A percentile compares a stretch with the other conserved stretches of the same genome.
phyloP scores from a whole-genome alignment of 2,329 filamentous ascomycete species.

The Colletotrichum sp. region DNA sequence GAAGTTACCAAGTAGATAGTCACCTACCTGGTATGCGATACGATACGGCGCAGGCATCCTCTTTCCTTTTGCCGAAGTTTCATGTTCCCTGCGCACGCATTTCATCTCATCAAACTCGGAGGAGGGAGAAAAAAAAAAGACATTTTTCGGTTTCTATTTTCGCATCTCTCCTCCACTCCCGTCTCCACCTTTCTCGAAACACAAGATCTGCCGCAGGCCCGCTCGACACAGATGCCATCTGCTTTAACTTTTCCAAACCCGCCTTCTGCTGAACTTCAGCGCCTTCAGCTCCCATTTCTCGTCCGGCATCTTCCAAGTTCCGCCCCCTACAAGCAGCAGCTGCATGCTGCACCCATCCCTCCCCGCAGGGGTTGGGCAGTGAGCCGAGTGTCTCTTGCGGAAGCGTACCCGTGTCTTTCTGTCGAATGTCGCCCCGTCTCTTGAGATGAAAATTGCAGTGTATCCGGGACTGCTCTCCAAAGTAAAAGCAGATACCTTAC shows the following conservation, averaged over 20 bases:
- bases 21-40: not conserved
- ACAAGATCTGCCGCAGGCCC: slow-evolving; percentile 16
- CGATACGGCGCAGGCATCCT: not conserved
- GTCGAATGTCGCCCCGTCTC: not conserved
- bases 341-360: not conserved
- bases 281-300: not conserved
- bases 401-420: not conserved
- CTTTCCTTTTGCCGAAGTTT: slow-evolving; percentile 11
- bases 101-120: slow-evolving; percentile 1
- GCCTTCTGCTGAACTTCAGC: not conserved
- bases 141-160: slow-evolving; percentile 7
- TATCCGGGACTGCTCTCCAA: not conserved
- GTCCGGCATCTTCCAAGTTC: not conserved
- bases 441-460: not conserved
- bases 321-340: not conserved
- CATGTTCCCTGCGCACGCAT: slow-evolving; percentile 13
- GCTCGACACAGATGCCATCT: not conserved
- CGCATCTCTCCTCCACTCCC: slow-evolving; percentile 3
- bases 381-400: not conserved
- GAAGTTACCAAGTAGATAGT: not conserved
- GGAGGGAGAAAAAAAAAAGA: not conserved
- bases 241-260: not conserved
- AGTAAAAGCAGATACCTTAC: not conserved
- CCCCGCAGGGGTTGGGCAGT: not conserved
- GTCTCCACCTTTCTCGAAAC: slow-evolving; percentile 14